Conservation (phyloP, 2,329 filamentous ascomycete genomes). For the Aspergillus sp. region DNA sequence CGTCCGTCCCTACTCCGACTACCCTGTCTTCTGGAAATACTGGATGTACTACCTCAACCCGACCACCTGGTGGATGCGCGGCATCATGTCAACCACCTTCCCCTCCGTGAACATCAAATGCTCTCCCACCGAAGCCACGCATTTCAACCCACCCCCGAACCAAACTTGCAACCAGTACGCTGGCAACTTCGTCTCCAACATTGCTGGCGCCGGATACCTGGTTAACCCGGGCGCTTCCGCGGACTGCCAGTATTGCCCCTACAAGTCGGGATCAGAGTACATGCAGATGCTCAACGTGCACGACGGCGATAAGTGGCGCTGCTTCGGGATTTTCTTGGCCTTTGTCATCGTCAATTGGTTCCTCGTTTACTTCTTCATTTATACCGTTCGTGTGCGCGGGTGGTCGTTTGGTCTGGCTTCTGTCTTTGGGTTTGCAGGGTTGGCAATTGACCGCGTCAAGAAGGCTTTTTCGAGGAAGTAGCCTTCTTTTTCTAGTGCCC, state of each 20-base stretch:
- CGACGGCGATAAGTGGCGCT: slow-evolving; percentile 57
- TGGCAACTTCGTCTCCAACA: slow-evolving; percentile 44
- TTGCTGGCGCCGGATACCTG: slow-evolving; percentile 52
- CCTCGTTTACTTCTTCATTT: slow-evolving; percentile 70
- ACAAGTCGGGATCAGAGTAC: slow-evolving; percentile 57
- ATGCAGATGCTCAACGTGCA: slow-evolving; percentile 51
- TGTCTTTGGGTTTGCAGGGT: slow-evolving; percentile 45
- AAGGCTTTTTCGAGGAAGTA: slow-evolving; percentile 16
- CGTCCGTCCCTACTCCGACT: slow-evolving; percentile 56
- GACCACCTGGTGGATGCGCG: slow-evolving; percentile 63
- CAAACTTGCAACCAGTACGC: slow-evolving; percentile 61
- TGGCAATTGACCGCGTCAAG: slow-evolving; percentile 28
- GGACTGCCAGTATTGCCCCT: slow-evolving; percentile 64
- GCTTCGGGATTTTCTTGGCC: slow-evolving; percentile 64
- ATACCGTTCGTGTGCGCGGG: slow-evolving; percentile 59
- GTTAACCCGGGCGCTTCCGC: slow-evolving; percentile 50
- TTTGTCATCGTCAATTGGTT: slow-evolving; percentile 65
- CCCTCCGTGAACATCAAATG: slow-evolving; percentile 46
- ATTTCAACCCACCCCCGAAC: slow-evolving; percentile 58
- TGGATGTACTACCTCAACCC: slow-evolving; percentile 64
- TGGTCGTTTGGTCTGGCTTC: slow-evolving; percentile 62
- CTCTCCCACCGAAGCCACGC: slow-evolving; percentile 49
- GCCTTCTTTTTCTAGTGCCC: too few relatives aligned
- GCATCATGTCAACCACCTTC: slow-evolving; percentile 58
- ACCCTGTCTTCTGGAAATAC: slow-evolving; percentile 65